phyloP scores from a whole-genome alignment of 2,329 filamentous ascomycete species.

The Pseudocercospora musae region DNA sequence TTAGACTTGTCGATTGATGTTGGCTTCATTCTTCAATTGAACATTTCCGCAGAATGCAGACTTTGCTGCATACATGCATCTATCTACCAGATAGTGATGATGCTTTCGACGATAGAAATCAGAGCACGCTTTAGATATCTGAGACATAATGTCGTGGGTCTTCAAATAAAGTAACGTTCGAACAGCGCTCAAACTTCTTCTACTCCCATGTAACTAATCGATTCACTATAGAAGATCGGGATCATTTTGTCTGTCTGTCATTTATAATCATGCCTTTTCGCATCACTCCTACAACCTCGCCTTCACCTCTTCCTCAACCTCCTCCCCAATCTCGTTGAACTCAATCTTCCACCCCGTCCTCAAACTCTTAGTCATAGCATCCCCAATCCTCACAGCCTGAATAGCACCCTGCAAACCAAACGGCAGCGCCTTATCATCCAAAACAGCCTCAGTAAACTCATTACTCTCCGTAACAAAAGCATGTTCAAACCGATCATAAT shows the following conservation, averaged over 20 bases:
- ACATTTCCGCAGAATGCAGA: no score
- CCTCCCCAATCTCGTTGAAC: constrained; percentile 52
- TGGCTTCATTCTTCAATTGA: no score
- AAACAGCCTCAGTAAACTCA: constrained; percentile 58
- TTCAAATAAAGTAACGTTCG: no score
- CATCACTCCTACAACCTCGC: constrained; percentile 12
- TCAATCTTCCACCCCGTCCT: constrained; percentile 45
- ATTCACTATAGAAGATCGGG: no score
- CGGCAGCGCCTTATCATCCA: constrained; percentile 55
- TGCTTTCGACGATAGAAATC: no score
- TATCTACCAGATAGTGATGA: no score
- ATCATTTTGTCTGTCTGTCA: no score
- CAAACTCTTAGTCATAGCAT: constrained; percentile 46
- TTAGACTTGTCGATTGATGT: neutral
- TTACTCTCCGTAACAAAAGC: constrained; percentile 63
- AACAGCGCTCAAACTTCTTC: neutral
- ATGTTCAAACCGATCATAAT: constrained; percentile 60
- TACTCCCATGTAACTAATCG: neutral
- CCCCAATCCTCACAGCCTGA: constrained; percentile 59
- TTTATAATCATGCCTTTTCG: neutral
- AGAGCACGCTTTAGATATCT: no score
- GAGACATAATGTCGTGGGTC: no score
- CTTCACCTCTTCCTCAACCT: constrained; percentile 20
- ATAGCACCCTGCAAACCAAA: constrained; percentile 58
- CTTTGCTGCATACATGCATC: no score